These are phyloP conservation scores for Berkeleyomyces rouxiae DNA, from an alignment of 2,329 filamentous ascomycete genomes.

Conservation along the genomic window DNA sequence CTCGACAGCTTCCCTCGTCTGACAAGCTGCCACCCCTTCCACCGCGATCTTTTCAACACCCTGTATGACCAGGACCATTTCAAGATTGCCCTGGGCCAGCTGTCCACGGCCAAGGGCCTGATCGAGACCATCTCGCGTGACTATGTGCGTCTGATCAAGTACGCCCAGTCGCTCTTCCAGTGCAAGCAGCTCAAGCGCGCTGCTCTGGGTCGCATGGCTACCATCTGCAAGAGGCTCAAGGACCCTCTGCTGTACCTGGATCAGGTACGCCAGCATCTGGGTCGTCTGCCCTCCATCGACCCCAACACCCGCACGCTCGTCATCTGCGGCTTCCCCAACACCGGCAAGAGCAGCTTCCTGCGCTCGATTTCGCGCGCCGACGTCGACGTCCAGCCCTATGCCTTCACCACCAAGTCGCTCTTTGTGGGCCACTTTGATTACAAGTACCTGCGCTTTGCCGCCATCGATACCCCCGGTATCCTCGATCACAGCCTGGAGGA, in stretches of 20 bases:
- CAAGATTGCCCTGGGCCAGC: slow-evolving; percentile 85
- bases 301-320: slow-evolving; percentile 91
- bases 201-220: slow-evolving; percentile 93
- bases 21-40: slow-evolving; percentile 90
- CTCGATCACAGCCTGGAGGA: slow-evolving; percentile 93
- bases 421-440: slow-evolving; percentile 98
- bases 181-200: slow-evolving; percentile 98
- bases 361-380: slow-evolving; percentile 84
- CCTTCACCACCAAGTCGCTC: slow-evolving; percentile 93
- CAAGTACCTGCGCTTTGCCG: slow-evolving; percentile 48
- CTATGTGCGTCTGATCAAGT: slow-evolving; percentile 80
- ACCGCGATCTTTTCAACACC: slow-evolving; percentile 71
- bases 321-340: slow-evolving; percentile 95
- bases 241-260: slow-evolving; percentile 91
- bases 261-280: slow-evolving; percentile 80
- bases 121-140: slow-evolving; percentile 94
- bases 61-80: slow-evolving; percentile 98
- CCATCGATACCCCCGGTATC: slow-evolving; percentile 97
- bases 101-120: slow-evolving; percentile 88
- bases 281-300: slow-evolving; percentile 94
- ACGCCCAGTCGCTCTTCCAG: slow-evolving; percentile 92
- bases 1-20: slow-evolving; percentile 86
- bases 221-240: slow-evolving; percentile 84
- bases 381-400: slow-evolving; percentile 82
- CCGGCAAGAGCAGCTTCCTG: slow-evolving; percentile 92